Evolutionary conservation across 73 alveolate genomes (phyloP).

Genomic region (Paramecium pentaurelia): DNA sequence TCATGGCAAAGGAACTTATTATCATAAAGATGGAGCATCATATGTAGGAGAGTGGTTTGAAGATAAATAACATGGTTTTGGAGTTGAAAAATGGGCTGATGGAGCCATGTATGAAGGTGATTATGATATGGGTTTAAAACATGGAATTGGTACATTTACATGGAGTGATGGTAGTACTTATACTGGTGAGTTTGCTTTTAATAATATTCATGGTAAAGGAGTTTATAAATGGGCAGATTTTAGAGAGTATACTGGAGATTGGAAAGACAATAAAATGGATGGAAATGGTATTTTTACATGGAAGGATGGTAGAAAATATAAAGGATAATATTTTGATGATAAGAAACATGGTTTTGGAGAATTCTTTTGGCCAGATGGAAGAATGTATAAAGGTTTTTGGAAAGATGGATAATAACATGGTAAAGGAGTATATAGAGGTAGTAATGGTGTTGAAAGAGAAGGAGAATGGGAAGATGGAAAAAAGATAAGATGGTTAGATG

Average conservation of each 20-base stretch:
- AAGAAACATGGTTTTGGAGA: slow-evolving; percentile 68
- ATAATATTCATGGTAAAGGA: slow-evolving; percentile 63
- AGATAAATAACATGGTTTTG: slow-evolving; percentile 63
- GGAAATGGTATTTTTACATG: slow-evolving; percentile 60
- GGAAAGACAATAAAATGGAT: slow-evolving; percentile 60
- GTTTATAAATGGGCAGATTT: slow-evolving; percentile 58
- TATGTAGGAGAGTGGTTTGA: slow-evolving; percentile 61
- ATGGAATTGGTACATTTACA: slow-evolving; percentile 59
- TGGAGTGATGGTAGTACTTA: slow-evolving; percentile 64
- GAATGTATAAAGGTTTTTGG: slow-evolving; percentile 63
- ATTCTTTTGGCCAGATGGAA: slow-evolving; percentile 60
- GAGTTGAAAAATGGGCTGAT: slow-evolving; percentile 63
- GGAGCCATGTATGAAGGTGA: slow-evolving; percentile 62
- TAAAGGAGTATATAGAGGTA: slow-evolving; percentile 66
- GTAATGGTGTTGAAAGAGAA: slow-evolving; percentile 67
- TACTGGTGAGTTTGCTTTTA: slow-evolving; percentile 42
- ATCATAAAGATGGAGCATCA: slow-evolving; percentile 64
- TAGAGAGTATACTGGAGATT: slow-evolving; percentile 61
- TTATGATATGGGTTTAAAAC: slow-evolving; percentile 59
- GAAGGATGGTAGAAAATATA: slow-evolving; percentile 62
- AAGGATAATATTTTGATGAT: slow-evolving; percentile 52
- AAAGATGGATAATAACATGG: slow-evolving; percentile 70
- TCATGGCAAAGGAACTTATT: slow-evolving; percentile 71
- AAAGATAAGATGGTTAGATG: slow-evolving; percentile 65
- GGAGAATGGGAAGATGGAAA: slow-evolving; percentile 80